Conservation (phyloP, 108 stramenopile genomes). For the Mayamaea pseudoterrestris region DNA sequence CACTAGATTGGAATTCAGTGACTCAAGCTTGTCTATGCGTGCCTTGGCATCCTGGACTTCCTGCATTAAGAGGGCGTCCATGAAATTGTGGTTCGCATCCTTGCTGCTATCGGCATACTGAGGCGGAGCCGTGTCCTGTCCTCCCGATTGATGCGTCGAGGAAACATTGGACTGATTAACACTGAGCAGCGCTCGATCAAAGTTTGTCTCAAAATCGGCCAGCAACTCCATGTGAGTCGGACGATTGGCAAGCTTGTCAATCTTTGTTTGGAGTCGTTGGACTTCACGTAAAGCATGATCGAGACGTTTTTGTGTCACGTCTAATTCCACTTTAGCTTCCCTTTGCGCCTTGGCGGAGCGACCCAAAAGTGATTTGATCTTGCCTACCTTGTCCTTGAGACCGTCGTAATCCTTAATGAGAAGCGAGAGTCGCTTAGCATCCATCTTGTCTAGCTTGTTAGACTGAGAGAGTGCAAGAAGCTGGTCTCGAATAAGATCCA, state of each 20-base stretch:
- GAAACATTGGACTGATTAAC: too few species aligned
- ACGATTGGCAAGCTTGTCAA: constrained; percentile 63
- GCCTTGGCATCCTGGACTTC: constrained; percentile 61
- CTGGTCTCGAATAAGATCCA: too few species aligned
- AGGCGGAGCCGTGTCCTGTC: constrained; percentile 34
- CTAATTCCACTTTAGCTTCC: constrained; percentile 71
- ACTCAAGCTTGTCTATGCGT: constrained; percentile 62
- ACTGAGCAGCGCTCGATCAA: constrained; percentile 64
- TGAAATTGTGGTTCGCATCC: constrained; percentile 6
- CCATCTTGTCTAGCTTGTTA: too few species aligned
- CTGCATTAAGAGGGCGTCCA: constrained; percentile 39
- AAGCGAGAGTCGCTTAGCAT: too few species aligned
- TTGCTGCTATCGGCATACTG: not conserved
- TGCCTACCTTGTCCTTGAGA: constrained; percentile 66
- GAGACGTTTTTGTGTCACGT: constrained; percentile 35
- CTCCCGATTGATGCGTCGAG: constrained; percentile 64
- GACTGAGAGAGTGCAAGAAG: too few species aligned
- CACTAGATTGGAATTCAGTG: constrained; percentile 44
- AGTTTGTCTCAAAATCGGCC: constrained; percentile 84
- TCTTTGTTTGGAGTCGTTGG: constrained; percentile 45
- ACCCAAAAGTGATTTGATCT: constrained; percentile 74
- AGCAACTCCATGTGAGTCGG: constrained; percentile 77
- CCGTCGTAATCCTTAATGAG: constrained; percentile 54
- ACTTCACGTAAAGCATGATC: constrained; percentile 36
- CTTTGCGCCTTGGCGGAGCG: constrained; percentile 76